Evolutionary conservation across 1,139 yeast genomes (phyloP), one percentile per base, ranked within the genome.

Genomic region (Meyerozyma guilliermondii): DNA sequence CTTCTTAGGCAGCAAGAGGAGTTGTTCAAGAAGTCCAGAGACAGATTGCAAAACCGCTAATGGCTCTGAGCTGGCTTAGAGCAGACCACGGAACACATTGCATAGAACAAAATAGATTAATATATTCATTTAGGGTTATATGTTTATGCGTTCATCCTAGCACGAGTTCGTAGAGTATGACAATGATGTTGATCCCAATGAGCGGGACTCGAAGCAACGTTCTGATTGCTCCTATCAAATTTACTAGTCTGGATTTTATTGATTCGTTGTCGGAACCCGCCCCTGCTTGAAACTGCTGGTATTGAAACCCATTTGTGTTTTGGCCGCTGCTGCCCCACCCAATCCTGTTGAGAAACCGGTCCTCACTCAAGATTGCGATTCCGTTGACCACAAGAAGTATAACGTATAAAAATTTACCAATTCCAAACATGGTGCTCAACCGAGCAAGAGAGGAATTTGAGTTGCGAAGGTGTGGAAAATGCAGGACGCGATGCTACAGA

Each of bases 1-100:
- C 71, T 92, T 46, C 75, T 92, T 56, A 78, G 80, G 53, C 96
- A 92, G 61, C 99, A 92, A 60, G 98, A 92, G 58, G 95, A 87
- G 58, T 70, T 92, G 49, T 91, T 92, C 65, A 87, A 92, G 53
- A 84, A 87, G 58, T 87, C 96, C 26, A 74, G 98, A 49, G 89
- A 88, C 46, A 71, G 87, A 47, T 69, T 85, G 50, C 85, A 84
- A 48, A 65, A 58, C 39, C 33, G 23, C 40, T 10, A 9, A 14
- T 14, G 13, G n/a, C 34, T 20, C 22, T 38, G 31, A 24, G 23
- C 30, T 17, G 39, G 30, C 41, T 60, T 58, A 27, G 51, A 50
- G 35, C 70, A 61, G 2, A 20, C 22, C 22, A 48, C 68, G 73
- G 29, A 55, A 60, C 8, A 58, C 63, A 35, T 64, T 71, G 36